Conservation (phyloP, 306 rosid genomes). For the Cucumis cinereus region DNA sequence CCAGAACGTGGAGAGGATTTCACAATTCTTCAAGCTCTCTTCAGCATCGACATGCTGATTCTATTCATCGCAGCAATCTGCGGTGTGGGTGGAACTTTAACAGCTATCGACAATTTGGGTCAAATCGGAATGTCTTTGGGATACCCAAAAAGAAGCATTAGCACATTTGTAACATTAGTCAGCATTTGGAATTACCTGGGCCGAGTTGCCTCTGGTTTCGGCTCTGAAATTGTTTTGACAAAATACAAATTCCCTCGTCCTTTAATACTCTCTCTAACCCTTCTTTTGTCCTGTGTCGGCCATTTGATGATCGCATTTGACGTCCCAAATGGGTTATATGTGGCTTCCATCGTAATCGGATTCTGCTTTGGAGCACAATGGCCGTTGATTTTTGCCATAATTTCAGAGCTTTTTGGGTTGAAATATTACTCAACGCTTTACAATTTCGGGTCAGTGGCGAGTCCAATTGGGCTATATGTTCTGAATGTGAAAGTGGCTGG, state of each 20-base stretch:
- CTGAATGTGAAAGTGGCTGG: constrained; percentile 21
- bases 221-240: constrained; percentile 12
- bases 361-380: constrained; percentile 20
- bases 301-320: constrained; percentile 25
- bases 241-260: constrained; percentile 24
- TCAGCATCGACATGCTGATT: constrained; percentile 25
- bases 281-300: constrained; percentile 18
- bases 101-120: constrained; percentile 19
- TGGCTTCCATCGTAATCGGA: constrained; percentile 14
- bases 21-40: constrained; percentile 20
- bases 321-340: constrained; percentile 14
- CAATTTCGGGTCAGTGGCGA: constrained; percentile 15
- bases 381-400: constrained; percentile 15
- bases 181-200: constrained; percentile 22
- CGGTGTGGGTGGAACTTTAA: constrained; percentile 20
- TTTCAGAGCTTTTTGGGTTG: constrained; percentile 20
- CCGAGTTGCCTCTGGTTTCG: constrained; percentile 7
- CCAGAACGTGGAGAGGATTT: constrained; percentile 26
- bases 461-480: constrained; percentile 21
- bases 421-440: constrained; percentile 17
- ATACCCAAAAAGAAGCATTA: constrained; percentile 6
- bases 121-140: constrained; percentile 8
- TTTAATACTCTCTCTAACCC: constrained; percentile 18
- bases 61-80: constrained; percentile 9
- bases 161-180: constrained; percentile 15